Evolutionary conservation across 2,329 filamentous ascomycete genomes (phyloP), one percentile per base, ranked within the genome.

Genomic region (Colletotrichum sp.): DNA sequence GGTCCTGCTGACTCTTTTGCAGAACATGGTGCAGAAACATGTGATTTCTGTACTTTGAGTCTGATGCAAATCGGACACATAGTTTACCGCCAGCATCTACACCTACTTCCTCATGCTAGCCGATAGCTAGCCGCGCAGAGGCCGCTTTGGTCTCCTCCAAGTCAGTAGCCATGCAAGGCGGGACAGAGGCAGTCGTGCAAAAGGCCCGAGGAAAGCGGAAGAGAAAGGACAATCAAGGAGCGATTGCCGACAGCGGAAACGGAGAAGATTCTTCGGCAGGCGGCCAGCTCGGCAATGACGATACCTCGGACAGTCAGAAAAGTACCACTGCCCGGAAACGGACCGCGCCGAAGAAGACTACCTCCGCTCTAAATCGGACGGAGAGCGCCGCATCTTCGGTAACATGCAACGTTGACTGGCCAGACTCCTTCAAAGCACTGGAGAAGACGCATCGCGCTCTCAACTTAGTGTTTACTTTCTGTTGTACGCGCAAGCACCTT

Each of bases 381-480:
- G 77, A 63, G 34, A 32, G 76, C 64, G 28, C 26, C 68, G 32
- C 26, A 22, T 39, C 65, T 65, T 52, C 75, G 12, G 79, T 82
- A n/a, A 78, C 82, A 10, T 86, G 86, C 71, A 76, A 81, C 28
- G 84, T 87, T 32, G 85, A 87, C 65, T 98, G 96, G 96, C 96
- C 96, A 1, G 89, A 91, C 2, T 88, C 90, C 62, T 95, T 99
- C 83, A 93, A 92, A 72, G 87, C 89, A 57, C 89, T 99, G 10
- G 92, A 94, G 30, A 93, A 93, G 82, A 94, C 93, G 0, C 95
- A 99, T 83, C 91, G 93, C 76, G 96, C 97, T 2, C 86, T 99
- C 75, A 99, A 98, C 80, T 86, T 99, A 3, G 95, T 99, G 1
- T 98, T 95, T 80, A 99, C 97, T 0, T 99, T 99, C 82, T 98